Conservation (phyloP, 1,284 basidiomycete genomes). For the Leccinum fuscescens region DNA sequence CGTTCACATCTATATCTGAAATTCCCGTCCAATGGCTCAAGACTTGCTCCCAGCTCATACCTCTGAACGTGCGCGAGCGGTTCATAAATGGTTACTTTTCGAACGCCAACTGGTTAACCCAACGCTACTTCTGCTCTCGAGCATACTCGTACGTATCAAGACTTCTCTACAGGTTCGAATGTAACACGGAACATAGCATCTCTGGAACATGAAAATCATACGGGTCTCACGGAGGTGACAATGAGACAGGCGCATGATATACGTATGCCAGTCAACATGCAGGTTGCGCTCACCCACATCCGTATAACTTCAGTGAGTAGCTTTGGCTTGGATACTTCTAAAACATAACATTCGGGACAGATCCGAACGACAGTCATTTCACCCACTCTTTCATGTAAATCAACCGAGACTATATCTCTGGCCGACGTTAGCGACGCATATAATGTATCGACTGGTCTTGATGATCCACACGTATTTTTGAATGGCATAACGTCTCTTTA, state of each 20-base stretch:
- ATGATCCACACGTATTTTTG: too few relatives aligned
- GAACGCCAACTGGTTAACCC: constrained; percentile 76
- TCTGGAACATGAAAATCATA: constrained; percentile 56
- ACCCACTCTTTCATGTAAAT: too few relatives aligned
- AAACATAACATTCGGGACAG: too few relatives aligned
- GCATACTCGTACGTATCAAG: constrained; percentile 49
- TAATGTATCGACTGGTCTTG: too few relatives aligned
- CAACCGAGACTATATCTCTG: too few relatives aligned
- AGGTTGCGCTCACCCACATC: too few relatives aligned
- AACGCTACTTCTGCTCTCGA: constrained; percentile 64
- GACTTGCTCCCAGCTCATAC: constrained; percentile 76
- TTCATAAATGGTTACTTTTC: constrained; percentile 67
- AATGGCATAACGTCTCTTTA: too few relatives aligned
- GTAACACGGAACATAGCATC: constrained; percentile 39
- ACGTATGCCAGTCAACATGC: too few relatives aligned
- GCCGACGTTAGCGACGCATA: too few relatives aligned
- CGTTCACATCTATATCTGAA: constrained; percentile 74
- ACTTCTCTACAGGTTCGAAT: constrained; percentile 1
- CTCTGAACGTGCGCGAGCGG: constrained; percentile 59
- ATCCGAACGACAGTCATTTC: too few relatives aligned
- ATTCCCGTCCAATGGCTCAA: constrained; percentile 82
- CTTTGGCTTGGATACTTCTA: too few relatives aligned
- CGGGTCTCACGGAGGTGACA: constrained; percentile 56
- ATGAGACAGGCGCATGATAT: constrained; percentile 57
- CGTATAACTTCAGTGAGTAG: too few relatives aligned